Evolutionary conservation across 108 stramenopile genomes (phyloP).

Genomic region (Cyclotella kingstonii): DNA sequence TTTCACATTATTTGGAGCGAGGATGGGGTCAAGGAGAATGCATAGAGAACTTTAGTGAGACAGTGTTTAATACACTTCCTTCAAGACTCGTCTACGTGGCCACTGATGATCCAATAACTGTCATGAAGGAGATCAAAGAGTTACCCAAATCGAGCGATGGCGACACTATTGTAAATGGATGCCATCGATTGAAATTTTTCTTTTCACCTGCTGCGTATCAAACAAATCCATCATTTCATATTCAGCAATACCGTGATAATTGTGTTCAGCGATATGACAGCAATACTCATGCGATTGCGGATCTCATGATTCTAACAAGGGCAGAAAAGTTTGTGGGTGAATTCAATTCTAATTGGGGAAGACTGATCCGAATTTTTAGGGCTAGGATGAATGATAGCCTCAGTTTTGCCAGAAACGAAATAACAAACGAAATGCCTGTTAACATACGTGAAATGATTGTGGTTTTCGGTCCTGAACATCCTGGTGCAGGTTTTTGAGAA

Average conservation of each 20-base stretch:
- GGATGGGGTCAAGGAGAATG: conserved; percentile 5
- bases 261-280: conserved; percentile 10
- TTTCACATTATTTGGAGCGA: conserved; percentile 18
- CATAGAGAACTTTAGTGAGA: no score
- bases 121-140: conserved; percentile 12
- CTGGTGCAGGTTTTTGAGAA: no score
- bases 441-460: not conserved
- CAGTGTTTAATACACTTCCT: no score
- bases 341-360: conserved; percentile 33
- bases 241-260: not conserved
- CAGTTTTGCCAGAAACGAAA: not conserved
- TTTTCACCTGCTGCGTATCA: not conserved
- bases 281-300: conserved; percentile 24
- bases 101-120: conserved; percentile 26
- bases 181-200: not conserved
- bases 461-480: not conserved
- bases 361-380: conserved; percentile 13
- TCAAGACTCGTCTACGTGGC: conserved; percentile 21
- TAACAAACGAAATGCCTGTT: not conserved
- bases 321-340: conserved; percentile 19
- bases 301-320: conserved; percentile 20
- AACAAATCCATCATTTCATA: not conserved
- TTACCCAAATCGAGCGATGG: conserved; percentile 4
- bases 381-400: conserved; percentile 8
- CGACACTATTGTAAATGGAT: conserved; percentile 3